Base-by-base conservation (phyloP, 768 basidiomycete species). In the Floccularia luteovirens region DNA sequence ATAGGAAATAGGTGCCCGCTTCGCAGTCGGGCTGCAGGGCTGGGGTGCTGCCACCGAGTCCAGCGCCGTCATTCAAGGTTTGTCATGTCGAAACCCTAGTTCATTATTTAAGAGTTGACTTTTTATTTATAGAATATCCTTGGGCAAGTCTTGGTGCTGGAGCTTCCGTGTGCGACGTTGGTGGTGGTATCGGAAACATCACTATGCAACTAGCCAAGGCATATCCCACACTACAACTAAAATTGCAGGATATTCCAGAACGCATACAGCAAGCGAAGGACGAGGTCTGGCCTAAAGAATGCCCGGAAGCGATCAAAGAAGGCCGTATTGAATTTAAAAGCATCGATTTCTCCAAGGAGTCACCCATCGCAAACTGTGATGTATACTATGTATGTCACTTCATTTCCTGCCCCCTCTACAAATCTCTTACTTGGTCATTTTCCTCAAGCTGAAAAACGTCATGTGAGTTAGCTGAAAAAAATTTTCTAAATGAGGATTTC, bases 301-400 rank as follows among this genome's bases (percentile, higher is more conserved):
- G 50, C 33, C 67, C 68, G 1, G 54, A 64, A 31, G 64, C 60
- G 8, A 53, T 70, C 8, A 45, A 49, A 33, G 50, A 60, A 31
- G 40, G 53, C 13, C 51, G 63, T 7, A 54, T 70, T n/a, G 44
- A 57, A n/a, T 67, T 72, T 44, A 39, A 57, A 14, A 42, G 59
- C 0, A 51, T 70, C 21, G 62, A 72, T 41, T 71, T 72, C 47
- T 64, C 70, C 41, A 48, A 47, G 8, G 59, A 63, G 14, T 35
- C 60, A 3, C 66, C 69, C 1, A 54, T 62, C 24, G 44, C 46
- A 10, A 59, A 54, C 12, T 62, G 60, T 30, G 61, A 69, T 44
- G 51, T 69, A 12, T 70, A 71, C 47, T 68, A 69, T 48, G 69
- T 72, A 41, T 43, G 62, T 54, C n/a, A 10, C 24, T 31, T 33